Evolutionary conservation across 495 filamentous ascomycete genomes (phyloP), one percentile per base, ranked within the genome.

Genomic region (Neurospora tetraspora): DNA sequence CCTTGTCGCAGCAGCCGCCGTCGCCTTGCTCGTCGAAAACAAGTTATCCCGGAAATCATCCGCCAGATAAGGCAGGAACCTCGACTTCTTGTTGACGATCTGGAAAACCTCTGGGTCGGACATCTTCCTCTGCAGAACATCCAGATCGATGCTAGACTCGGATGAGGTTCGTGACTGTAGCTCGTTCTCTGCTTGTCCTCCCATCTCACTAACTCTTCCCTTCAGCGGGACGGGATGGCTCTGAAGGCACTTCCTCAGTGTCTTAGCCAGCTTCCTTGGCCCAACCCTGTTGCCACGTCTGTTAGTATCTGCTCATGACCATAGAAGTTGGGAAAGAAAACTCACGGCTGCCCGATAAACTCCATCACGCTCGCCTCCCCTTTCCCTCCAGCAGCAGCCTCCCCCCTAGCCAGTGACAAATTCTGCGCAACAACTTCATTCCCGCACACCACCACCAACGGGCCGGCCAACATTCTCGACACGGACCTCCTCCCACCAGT

Each of bases 251-350:
- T 65, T 65, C 14, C 53, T 65, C 53, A 83, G 85, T 73, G 80
- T 85, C 80, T 88, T 89, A 10, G 88, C 89, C 39, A 91, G 76
- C 74, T 92, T 92, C 73, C 91, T 85, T 18, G 90, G 90, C 1
- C 89, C 91, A 72, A 77, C 76, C 16, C 82, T 83, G 65, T 12
- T 39, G 39, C 2, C 18, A 40, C 38, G 53, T 78, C 70, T 77
- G 76, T 65, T 8, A 65, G 27, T 36, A 65, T 65, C 27, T 36
- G 53, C 14, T 18, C 27, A 18, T 18, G 1, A 5, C 0, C 23
- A 65, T 34, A 39, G n/a, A 69, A 36, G 20, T 7, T 37, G n/a
- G 39, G 45, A 43, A 20, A 38, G 37, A 39, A 18, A 12, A 74
- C 71, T 77, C 71, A 81, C 81, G 82, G 82, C 76, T 82, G 80